Base-by-base conservation (phyloP, 2,329 filamentous ascomycete species). In the Colletotrichum nymphaeae region DNA sequence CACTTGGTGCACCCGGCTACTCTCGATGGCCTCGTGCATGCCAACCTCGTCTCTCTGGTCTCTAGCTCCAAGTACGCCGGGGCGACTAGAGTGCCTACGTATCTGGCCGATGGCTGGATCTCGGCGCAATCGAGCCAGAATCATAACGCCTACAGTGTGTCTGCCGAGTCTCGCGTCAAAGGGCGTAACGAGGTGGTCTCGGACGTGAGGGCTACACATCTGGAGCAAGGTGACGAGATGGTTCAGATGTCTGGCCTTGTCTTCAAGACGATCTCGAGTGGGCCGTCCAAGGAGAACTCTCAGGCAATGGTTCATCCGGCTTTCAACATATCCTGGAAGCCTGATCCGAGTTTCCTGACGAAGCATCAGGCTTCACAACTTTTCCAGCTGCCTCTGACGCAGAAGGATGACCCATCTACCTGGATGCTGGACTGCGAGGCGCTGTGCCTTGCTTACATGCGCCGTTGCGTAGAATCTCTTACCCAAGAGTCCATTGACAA, bases 1-100 rank as follows among this genome's bases (percentile, higher is more conserved):
- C 79, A 81, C 74, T 53, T 83, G 6, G 79, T 84, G 2, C 83
- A 84, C 66, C 83, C 83, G 2, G 76, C 79, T 19, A 78, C 82
- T 0, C 72, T 84, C 2, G 83, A 84, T 59, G 76, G 78, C 19
- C 62, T 83, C 0, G 78, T 84, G 5, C 83, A 84, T 42, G 72
- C 68, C 63, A 58, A 70, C n/a, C 37, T 75, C 6, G 72, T 79
- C 6, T 53, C 68, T 2, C 26, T 76, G 2, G 63, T 57, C 22
- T 56, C 55, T n/a, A 59, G 49, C 37, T 22, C 65, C 26, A 32
- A 59, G n/a, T 19, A 63, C n/a, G 22, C 62, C 4, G 42, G 42
- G 8, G 30, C 60, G 9, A 67, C 73, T 9, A 67, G 67, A 14
- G 73, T 75, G 5, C 73, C 72, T 2, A 72, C 58, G 1, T 74